Evolutionary conservation across 2,329 filamentous ascomycete species (phyloP).

Genomic region (Hypoxylon sp.): DNA sequence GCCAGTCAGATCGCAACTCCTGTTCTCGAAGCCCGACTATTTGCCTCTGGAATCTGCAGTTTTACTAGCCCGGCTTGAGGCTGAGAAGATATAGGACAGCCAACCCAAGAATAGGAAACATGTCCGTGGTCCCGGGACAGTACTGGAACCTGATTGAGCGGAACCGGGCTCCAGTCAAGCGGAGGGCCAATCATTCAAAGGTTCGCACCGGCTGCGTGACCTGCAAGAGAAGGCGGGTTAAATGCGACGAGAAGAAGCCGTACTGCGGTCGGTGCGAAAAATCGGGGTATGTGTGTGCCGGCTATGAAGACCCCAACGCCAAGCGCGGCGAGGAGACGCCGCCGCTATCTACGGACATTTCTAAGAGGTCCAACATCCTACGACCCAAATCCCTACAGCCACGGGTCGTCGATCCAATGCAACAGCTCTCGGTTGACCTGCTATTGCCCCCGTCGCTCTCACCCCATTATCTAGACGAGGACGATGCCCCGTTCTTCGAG

Average conservation of each 20-base stretch:
- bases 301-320: slow-evolving; percentile 35
- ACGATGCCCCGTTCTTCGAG: slow-evolving; percentile 46
- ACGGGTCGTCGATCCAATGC: not conserved
- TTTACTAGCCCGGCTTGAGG: not conserved
- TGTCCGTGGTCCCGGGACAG: slow-evolving; percentile 42
- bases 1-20: slow-evolving; percentile 10
- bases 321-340: slow-evolving; percentile 13
- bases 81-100: slow-evolving; percentile 3
- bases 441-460: slow-evolving; percentile 35
- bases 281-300: slow-evolving; percentile 41
- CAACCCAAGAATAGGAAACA: slow-evolving; percentile 22
- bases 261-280: slow-evolving; percentile 44
- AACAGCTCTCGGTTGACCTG: slow-evolving; percentile 17
- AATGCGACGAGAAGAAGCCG: slow-evolving; percentile 48
- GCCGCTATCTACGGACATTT: slow-evolving; percentile 8
- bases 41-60: not conserved
- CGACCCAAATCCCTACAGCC: slow-evolving; percentile 35
- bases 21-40: not conserved
- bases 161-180: slow-evolving; percentile 36
- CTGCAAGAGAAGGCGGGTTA: slow-evolving; percentile 46
- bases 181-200: slow-evolving; percentile 44
- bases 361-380: slow-evolving; percentile 5
- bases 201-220: slow-evolving; percentile 47
- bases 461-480: slow-evolving; percentile 36
- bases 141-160: slow-evolving; percentile 47